A percentile compares a stretch with the other conserved stretches of the same genome.
These are phyloP conservation scores for Fraxinus paxiana DNA, from an alignment of 305 asterid genomes.

Conservation along the genomic window DNA sequence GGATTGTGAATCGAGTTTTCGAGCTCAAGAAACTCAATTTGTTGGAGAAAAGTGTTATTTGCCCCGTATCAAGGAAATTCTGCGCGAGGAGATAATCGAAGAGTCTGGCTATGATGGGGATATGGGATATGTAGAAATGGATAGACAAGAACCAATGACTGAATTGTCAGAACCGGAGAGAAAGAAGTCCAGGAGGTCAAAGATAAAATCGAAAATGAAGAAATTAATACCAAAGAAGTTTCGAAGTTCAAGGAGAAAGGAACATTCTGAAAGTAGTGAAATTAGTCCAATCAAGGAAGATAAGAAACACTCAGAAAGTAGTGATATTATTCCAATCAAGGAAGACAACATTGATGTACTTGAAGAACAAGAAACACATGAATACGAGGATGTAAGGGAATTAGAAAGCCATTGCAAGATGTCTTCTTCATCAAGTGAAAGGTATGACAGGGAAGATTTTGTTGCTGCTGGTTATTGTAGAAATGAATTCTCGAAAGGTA, in stretches of 20 bases:
- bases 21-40: conserved; percentile 27
- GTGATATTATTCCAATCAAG: conserved; percentile 4
- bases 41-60: conserved; percentile 1
- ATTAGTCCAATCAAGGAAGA: neutral
- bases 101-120: conserved; percentile 15
- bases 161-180: conserved; percentile 28
- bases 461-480: neutral
- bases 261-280: conserved; percentile 5
- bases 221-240: conserved; percentile 44
- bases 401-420: conserved; percentile 7
- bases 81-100: conserved; percentile 19
- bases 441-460: conserved; percentile 21
- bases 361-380: conserved; percentile 20
- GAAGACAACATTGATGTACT: neutral
- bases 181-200: conserved; percentile 38
- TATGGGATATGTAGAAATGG: conserved; percentile 22
- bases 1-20: neutral
- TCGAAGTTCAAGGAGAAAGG: conserved; percentile 31
- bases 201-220: conserved; percentile 55
- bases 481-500: conserved; percentile 6
- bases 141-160: conserved; percentile 26
- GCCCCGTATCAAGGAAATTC: conserved; percentile 27
- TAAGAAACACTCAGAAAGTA: neutral
- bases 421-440: conserved; percentile 25
- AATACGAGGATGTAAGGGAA: conserved; percentile 5